Base-by-base conservation (phyloP, 371 early-diverging fungal species). In the Globomyces sp. region DNA sequence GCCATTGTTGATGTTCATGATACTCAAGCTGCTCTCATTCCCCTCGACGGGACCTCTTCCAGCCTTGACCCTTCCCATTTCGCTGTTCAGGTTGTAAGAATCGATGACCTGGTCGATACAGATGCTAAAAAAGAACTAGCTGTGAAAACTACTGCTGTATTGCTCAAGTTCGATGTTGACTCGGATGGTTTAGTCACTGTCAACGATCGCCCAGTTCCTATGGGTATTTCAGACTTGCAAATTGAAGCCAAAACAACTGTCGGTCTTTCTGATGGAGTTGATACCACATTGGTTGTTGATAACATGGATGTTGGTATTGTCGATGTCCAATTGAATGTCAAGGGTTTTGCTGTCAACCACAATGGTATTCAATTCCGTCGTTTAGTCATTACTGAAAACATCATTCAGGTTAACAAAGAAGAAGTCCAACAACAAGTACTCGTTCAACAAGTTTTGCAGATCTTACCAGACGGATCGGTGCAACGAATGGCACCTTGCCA, bases 281-380 rank as follows among this genome's bases (percentile, higher is more conserved):
- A 34, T 60, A 44, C 41, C 44, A 13, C 34, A 58, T 24, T 39
- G 36, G 10, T 44, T 39, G 4, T 55, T 13, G 52, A 67, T 6
- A 79, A 76, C 45, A 89, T 89, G 63, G 89, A 88, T 64, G 68
- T 77, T 58, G 91, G 91, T 2, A 75, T 90, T 42, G 88, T 88
- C 45, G 86, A 83, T 24, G 85, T 90, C 24, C 81, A 88, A 73
- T 85, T 90, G 48, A 79, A 79, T 37, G 87, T 87, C 45, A 68
- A 76, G 36, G 71, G 85, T 50, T 86, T 86, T 47, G 65, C 75
- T 34, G 68, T 83, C 58, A 82, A 83, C 44, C 78, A 83, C 6
- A 88, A 88, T 53, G 83, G 83, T 24, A 68, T 80, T 53, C 46
- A 74, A 37, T 49, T 78, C 64, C 85, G 84, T 59, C 85, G 86